Evolutionary conservation across 2,329 filamentous ascomycete species (phyloP).

Genomic region (Sphaerostilbella broomeana): DNA sequence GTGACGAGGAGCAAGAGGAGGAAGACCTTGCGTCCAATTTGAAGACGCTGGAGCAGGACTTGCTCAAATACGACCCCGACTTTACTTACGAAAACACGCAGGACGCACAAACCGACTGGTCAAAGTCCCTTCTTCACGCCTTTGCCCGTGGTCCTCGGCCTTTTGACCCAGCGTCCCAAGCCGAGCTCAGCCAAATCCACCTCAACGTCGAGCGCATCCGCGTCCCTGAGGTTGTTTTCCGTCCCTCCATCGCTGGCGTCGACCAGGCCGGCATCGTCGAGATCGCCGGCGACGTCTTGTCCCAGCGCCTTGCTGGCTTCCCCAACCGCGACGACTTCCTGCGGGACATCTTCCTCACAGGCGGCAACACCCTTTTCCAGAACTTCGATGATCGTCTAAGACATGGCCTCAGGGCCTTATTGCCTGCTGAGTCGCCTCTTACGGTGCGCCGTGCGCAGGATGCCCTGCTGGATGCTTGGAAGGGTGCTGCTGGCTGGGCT

Average conservation of each 20-base stretch:
- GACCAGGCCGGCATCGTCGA: slow-evolving; percentile 93
- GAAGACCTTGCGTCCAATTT: slow-evolving; percentile 72
- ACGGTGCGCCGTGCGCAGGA: slow-evolving; percentile 66
- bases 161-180: slow-evolving; percentile 72
- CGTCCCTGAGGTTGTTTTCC: slow-evolving; percentile 88
- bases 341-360: slow-evolving; percentile 85
- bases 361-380: slow-evolving; percentile 81
- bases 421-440: slow-evolving; percentile 65
- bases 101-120: slow-evolving; percentile 93
- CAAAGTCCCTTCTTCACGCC: slow-evolving; percentile 80
- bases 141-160: slow-evolving; percentile 84
- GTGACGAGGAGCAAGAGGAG: slow-evolving; percentile 87
- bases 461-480: slow-evolving; percentile 84
- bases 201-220: slow-evolving; percentile 95
- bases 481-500: slow-evolving; percentile 83
- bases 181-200: slow-evolving; percentile 79
- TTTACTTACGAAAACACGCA: slow-evolving; percentile 91
- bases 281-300: slow-evolving; percentile 84
- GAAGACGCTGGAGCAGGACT: slow-evolving; percentile 71
- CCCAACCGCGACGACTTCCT: slow-evolving; percentile 61
- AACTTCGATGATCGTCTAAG: slow-evolving; percentile 79
- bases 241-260: slow-evolving; percentile 82
- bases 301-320: slow-evolving; percentile 62
- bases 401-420: slow-evolving; percentile 62
- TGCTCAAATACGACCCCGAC: slow-evolving; percentile 76